These are phyloP conservation scores for Tylopilus felleus DNA, from an alignment of 768 basidiomycete genomes.

Conservation along the genomic window DNA sequence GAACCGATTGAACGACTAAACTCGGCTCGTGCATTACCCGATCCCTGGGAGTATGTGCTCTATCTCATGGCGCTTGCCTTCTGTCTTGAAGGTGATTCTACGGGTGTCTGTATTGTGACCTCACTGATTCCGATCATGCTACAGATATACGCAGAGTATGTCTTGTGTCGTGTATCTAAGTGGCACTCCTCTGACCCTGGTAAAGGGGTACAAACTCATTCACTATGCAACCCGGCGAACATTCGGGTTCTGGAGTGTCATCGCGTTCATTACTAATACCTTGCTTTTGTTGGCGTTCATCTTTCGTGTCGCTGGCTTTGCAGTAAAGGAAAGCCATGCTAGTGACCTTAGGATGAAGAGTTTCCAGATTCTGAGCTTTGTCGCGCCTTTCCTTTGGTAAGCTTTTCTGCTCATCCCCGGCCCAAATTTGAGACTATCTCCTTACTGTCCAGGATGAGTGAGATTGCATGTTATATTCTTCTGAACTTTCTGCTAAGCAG, in stretches of 20 bases:
- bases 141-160: constrained; percentile 27
- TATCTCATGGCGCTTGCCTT: constrained; percentile 81
- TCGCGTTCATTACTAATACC: constrained; percentile 69
- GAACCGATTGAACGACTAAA: constrained; percentile 75
- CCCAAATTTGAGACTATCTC: neutral
- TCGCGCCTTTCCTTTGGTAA: constrained; percentile 84
- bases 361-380: constrained; percentile 88
- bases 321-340: constrained; percentile 32
- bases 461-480: constrained; percentile 27
- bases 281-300: constrained; percentile 72
- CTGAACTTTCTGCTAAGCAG: neutral
- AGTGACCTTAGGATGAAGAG: constrained; percentile 53
- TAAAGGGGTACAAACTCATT: constrained; percentile 66
- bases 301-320: constrained; percentile 62
- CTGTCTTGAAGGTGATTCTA: constrained; percentile 65
- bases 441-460: constrained; percentile 68
- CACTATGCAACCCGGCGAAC: constrained; percentile 78
- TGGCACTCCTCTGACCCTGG: neutral
- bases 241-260: constrained; percentile 73
- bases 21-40: constrained; percentile 51
- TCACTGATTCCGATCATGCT: constrained; percentile 21
- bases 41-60: constrained; percentile 75
- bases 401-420: constrained; percentile 20
- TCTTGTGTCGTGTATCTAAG: neutral
- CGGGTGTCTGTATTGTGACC: constrained; percentile 34